Percentiles rank a stretch among this genome's conserved stretches.
phyloP scores from a whole-genome alignment of 192 early-diverging fungal genomes.

The Coemansia sp. region DNA sequence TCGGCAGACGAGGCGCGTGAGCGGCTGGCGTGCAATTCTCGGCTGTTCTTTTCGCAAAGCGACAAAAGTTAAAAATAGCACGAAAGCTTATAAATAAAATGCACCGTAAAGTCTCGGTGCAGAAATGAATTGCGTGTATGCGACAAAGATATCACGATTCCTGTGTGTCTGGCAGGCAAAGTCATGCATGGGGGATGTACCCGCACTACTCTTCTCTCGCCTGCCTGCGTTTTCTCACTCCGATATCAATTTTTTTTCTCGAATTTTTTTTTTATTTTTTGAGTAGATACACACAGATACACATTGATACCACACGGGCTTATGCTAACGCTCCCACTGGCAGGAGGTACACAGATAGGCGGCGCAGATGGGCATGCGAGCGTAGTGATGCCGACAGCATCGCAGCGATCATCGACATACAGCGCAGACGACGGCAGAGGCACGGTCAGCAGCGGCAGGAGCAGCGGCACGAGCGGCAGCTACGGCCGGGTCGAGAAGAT shows the following conservation, averaged over 20 bases:
- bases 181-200: not conserved
- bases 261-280: not conserved
- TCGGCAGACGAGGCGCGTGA: slow-evolving; percentile 11
- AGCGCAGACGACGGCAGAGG: slow-evolving; percentile 7
- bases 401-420: slow-evolving; percentile 31
- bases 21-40: slow-evolving; percentile 23
- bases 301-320: not conserved
- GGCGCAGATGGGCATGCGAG: not conserved
- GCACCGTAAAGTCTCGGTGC: too few species aligned
- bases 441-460: slow-evolving; percentile 8
- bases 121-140: too few species aligned
- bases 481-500: slow-evolving; percentile 40
- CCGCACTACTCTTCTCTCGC: not conserved
- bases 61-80: not conserved
- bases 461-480: slow-evolving; percentile 15
- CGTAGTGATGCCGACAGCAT: not conserved
- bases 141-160: too few species aligned
- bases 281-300: not conserved
- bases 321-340: slow-evolving; percentile 1
- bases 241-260: not conserved
- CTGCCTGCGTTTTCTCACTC: too few species aligned
- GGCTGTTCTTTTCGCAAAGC: slow-evolving; percentile 16
- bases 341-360: slow-evolving; percentile 1
- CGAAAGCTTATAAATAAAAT: too few species aligned
- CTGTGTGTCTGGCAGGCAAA: too few species aligned